These are phyloP conservation scores for Ganoderma sinense DNA, from an alignment of 1,284 basidiomycete species.

Conservation along the genomic window DNA sequence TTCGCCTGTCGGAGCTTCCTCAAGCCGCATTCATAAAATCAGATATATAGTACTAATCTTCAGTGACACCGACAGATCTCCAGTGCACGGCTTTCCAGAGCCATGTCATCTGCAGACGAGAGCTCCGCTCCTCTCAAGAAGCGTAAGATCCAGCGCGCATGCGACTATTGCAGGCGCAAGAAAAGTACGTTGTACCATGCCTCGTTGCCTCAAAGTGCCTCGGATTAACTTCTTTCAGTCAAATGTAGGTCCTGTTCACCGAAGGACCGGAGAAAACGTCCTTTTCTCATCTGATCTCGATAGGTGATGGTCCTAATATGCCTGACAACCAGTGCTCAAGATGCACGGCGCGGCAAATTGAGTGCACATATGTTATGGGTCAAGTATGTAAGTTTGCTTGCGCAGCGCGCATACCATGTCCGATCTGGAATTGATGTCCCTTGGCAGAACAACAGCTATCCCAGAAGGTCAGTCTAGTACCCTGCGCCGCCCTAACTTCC, in stretches of 20 bases:
- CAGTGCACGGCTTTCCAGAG: too few relatives aligned
- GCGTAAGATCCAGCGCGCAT: too few relatives aligned
- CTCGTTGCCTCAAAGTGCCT: not conserved
- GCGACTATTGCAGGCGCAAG: too few relatives aligned
- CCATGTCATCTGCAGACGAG: constrained; percentile 32
- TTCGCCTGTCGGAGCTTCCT: too few relatives aligned
- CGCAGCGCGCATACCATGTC: too few relatives aligned
- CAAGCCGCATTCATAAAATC: too few relatives aligned
- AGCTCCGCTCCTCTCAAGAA: constrained; percentile 57
- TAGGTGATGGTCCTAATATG: constrained; percentile 49
- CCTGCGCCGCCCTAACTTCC: not conserved
- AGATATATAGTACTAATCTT: too few relatives aligned
- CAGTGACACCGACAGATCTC: too few relatives aligned
- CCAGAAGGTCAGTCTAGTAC: constrained; percentile 86
- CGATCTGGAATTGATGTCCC: too few relatives aligned
- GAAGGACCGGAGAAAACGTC: too few relatives aligned
- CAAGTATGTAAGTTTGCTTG: constrained; percentile 56
- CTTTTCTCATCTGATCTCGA: too few relatives aligned
- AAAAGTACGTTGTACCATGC: constrained; percentile 62
- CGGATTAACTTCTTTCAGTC: constrained; percentile 19
- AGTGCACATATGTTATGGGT: constrained; percentile 82
- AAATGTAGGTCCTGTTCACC: constrained; percentile 31
- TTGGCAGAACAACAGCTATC: constrained; percentile 77
- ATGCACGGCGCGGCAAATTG: constrained; percentile 73
- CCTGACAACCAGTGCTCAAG: constrained; percentile 77